phyloP scores from a whole-genome alignment of 176 grass and related monocot species.

The Aechmea fasciata region DNA sequence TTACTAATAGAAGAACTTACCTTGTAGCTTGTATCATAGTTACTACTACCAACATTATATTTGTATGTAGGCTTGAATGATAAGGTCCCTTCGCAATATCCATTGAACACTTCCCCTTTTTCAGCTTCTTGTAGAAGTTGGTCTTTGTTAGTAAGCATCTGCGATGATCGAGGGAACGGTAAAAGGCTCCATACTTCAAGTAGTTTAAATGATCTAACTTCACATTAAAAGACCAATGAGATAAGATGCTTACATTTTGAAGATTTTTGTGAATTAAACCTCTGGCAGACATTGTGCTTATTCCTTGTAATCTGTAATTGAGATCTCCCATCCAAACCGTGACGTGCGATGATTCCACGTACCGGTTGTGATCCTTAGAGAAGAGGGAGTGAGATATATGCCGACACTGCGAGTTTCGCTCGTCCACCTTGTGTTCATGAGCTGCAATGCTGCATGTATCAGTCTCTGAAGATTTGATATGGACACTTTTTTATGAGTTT shows the following conservation, averaged over 20 bases:
- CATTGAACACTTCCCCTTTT: slow-evolving; percentile 52
- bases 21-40: slow-evolving; percentile 61
- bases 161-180: not conserved
- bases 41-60: slow-evolving; percentile 46
- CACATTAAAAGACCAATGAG: too few species aligned
- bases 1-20: not conserved
- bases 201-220: too few species aligned
- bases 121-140: slow-evolving; percentile 60
- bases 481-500: too few species aligned
- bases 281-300: slow-evolving; percentile 36
- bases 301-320: slow-evolving; percentile 58
- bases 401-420: slow-evolving; percentile 56
- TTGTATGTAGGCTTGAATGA: slow-evolving; percentile 69
- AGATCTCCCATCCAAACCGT: slow-evolving; percentile 69
- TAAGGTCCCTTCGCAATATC: slow-evolving; percentile 47
- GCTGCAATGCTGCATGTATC: slow-evolving; percentile 22
- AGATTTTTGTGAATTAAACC: slow-evolving; percentile 41
- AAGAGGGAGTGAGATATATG: slow-evolving; percentile 46
- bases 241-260: slow-evolving; percentile 32
- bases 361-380: slow-evolving; percentile 25
- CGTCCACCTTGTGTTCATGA: slow-evolving; percentile 48
- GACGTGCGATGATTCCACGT: slow-evolving; percentile 24
- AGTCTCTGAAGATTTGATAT: too few species aligned
- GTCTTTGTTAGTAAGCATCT: slow-evolving; percentile 49
- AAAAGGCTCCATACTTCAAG: too few species aligned